Base-by-base conservation (phyloP, 2,329 filamentous ascomycete species). In the Truncatella angustata region DNA sequence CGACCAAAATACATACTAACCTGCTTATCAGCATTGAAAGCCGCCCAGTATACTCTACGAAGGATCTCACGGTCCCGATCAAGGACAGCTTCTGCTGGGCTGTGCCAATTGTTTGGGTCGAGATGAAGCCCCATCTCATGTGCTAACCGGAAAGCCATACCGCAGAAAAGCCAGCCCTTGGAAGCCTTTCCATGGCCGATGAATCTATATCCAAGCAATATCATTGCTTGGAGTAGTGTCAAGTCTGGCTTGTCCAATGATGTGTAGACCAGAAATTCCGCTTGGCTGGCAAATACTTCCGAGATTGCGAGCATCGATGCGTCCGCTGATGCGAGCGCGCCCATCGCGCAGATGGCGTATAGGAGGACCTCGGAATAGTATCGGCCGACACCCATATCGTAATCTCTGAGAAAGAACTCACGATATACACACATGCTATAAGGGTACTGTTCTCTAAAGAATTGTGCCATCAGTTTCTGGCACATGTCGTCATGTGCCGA, bases 101-200 rank as follows among this genome's bases (percentile, higher is more conserved):
- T 65, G 40, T 72, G 69, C 76, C 75, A 79, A 56, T 79, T 78
- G 47, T 68, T 75, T 1, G 76, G 76, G 46, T 79, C 76, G 0
- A 79, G 67, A 56, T 79, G 76, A 14, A 79, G 66, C 1, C 76
- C 76, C 76, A 79, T 79, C 56, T 77, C 76, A 47, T 78, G 75
- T 0, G 75, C 72, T 12, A 79, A 65, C 4, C 76, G 70, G 55
- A 77, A 79, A 7, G 75, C 75, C 75, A 79, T 78, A 43, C 76
- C 75, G 24, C 74, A 77, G 49, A 76, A 78, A 2, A 79, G 62
- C 76, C 76, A 79, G 11, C 76, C 76, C 49, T 76, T 79, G 16
- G 75, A 78, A 2, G 70, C 63, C n/a, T 71, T 70, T 0, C 75
- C 73, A 20, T 71, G 70, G 3, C 75, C 76, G 37, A 78, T 77